Percentiles rank a stretch among this genome's conserved stretches.
phyloP scores from a whole-genome alignment of 2,329 filamentous ascomycete species.

The Phialophora verrucosa region DNA sequence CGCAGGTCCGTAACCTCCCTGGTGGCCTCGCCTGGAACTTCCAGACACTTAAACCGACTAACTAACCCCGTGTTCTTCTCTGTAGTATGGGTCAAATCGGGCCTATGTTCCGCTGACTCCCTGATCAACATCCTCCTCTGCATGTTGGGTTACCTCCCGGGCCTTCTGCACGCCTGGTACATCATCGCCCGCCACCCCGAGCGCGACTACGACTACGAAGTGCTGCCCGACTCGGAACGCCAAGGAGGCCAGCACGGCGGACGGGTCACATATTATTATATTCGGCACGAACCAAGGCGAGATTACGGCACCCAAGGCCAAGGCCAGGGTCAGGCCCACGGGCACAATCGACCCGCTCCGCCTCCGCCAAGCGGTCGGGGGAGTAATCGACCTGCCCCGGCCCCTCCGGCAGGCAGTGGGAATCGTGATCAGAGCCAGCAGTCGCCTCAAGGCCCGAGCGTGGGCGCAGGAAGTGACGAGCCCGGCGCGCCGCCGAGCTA shows the following conservation, averaged over 20 bases:
- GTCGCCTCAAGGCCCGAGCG: constrained; percentile 45
- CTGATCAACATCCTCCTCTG: constrained; percentile 95
- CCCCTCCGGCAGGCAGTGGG: constrained; percentile 14
- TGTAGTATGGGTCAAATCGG: constrained; percentile 93
- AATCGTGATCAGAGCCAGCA: not conserved
- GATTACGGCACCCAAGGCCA: constrained; percentile 50
- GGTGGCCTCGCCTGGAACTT: constrained; percentile 5
- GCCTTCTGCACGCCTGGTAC: constrained; percentile 95
- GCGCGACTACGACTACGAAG: constrained; percentile 65
- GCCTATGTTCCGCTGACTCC: constrained; percentile 89
- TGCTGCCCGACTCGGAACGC: constrained; percentile 66
- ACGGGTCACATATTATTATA: constrained; percentile 79
- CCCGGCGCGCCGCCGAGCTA: constrained; percentile 76
- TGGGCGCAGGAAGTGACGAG: constrained; percentile 50
- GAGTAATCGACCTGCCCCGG: constrained; percentile 43
- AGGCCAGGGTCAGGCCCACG: constrained; percentile 16
- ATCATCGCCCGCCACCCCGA: constrained; percentile 93
- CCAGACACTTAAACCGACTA: not conserved
- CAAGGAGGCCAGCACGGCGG: constrained; percentile 27
- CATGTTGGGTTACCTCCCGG: constrained; percentile 77
- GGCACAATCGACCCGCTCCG: constrained; percentile 41
- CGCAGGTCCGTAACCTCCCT: constrained; percentile 53
- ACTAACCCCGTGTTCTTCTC: constrained; percentile 14
- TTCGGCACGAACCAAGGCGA: constrained; percentile 57
- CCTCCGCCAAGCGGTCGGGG: constrained; percentile 32